phyloP scores from a whole-genome alignment of 2,329 filamentous ascomycete genomes.

The Paecilomyces variotii region DNA sequence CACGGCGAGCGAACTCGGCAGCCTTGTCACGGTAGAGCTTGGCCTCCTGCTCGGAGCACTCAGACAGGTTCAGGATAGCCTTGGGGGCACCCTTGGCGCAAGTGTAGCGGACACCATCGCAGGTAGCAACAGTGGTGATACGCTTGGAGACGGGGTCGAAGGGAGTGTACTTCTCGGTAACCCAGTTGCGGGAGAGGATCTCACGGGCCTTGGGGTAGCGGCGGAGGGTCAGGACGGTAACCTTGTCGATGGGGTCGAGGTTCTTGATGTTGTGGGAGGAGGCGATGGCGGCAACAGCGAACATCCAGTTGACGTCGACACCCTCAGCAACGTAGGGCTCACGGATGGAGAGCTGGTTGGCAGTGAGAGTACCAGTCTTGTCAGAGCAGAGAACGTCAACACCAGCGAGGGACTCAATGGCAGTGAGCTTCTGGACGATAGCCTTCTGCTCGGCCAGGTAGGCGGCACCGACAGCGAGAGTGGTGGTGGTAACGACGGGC shows the following conservation, averaged over 20 bases:
- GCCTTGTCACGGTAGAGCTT: constrained; percentile 64
- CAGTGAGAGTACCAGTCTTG: constrained; percentile 65
- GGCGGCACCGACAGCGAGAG: constrained; percentile 66
- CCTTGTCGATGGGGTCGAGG: constrained; percentile 71
- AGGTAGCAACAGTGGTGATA: constrained; percentile 62
- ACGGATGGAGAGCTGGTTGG: constrained; percentile 61
- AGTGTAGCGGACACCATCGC: constrained; percentile 62
- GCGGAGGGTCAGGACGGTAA: constrained; percentile 67
- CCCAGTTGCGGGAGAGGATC: constrained; percentile 66
- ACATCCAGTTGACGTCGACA: constrained; percentile 76
- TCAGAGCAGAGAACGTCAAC: constrained; percentile 74
- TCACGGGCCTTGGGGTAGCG: constrained; percentile 70
- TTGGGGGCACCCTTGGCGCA: constrained; percentile 73
- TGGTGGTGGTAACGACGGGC: constrained; percentile 70
- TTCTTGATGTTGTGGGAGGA: constrained; percentile 74
- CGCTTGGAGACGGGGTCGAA: constrained; percentile 73
- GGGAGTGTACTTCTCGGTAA: constrained; percentile 64
- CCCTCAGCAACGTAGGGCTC: constrained; percentile 70
- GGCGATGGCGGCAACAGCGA: constrained; percentile 68
- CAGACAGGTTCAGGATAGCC: constrained; percentile 61
- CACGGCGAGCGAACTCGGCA: constrained; percentile 66
- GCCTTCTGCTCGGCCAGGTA: constrained; percentile 71
- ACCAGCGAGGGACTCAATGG: constrained; percentile 67
- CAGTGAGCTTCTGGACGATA: constrained; percentile 71
- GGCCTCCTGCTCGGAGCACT: constrained; percentile 58